Conservation (phyloP, 2,329 filamentous ascomycete genomes). For the Aspergillus phoenicis region DNA sequence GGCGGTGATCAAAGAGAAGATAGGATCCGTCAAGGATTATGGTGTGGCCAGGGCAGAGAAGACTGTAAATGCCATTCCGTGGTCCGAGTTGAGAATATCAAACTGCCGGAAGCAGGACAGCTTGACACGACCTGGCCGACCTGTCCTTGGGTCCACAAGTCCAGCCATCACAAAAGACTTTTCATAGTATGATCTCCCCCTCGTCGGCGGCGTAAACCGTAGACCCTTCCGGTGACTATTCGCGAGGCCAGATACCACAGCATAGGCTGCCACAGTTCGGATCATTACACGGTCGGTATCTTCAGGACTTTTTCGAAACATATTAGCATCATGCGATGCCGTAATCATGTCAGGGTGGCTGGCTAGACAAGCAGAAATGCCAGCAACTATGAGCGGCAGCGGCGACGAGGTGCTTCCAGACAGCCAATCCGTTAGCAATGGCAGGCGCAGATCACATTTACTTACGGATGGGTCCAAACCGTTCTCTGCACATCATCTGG, state of each 20-base stretch:
- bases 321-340: slow-evolving; percentile 19
- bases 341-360: slow-evolving; percentile 26
- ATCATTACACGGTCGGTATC: slow-evolving; percentile 28
- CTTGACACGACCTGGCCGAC: slow-evolving; percentile 48
- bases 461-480: slow-evolving; percentile 31
- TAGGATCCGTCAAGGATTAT: slow-evolving; percentile 58
- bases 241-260: slow-evolving; percentile 29
- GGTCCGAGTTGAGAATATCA: slow-evolving; percentile 61
- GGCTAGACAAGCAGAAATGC: slow-evolving; percentile 33
- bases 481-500: slow-evolving; percentile 26
- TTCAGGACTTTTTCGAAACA: slow-evolving; percentile 28
- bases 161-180: slow-evolving; percentile 61
- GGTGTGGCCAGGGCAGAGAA: slow-evolving; percentile 60
- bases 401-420: slow-evolving; percentile 25
- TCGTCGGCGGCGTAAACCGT: slow-evolving; percentile 23
- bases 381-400: slow-evolving; percentile 32
- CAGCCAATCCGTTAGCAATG: neutral
- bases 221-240: slow-evolving; percentile 30
- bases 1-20: slow-evolving; percentile 56
- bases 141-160: slow-evolving; percentile 52
- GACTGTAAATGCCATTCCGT: slow-evolving; percentile 62
- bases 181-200: slow-evolving; percentile 55
- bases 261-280: slow-evolving; percentile 28
- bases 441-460: neutral
- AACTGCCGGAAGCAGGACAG: slow-evolving; percentile 57